phyloP scores from a whole-genome alignment of 768 basidiomycete species.

The Lactifluus subvellereus region DNA sequence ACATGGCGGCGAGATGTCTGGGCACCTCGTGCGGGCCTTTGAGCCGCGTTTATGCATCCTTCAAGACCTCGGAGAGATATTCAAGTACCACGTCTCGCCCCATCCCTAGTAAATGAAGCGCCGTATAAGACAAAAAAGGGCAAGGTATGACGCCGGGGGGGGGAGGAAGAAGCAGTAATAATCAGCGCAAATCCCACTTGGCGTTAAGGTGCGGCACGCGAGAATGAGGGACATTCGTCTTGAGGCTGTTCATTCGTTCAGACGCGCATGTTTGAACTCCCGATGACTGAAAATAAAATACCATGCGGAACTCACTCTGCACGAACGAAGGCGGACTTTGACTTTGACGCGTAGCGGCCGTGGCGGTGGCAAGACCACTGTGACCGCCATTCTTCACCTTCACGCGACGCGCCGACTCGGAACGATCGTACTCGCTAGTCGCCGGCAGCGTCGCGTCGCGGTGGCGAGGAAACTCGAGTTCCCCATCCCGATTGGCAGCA shows the following conservation, averaged over 20 bases:
- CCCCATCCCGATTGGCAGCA: neutral
- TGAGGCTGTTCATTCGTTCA: conserved; percentile 5
- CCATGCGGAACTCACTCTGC: conserved; percentile 20
- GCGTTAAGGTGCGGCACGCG: conserved; percentile 14
- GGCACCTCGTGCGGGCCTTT: conserved; percentile 12
- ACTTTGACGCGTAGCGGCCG: neutral
- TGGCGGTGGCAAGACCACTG: neutral
- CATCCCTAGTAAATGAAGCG: conserved; percentile 14
- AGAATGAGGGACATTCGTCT: conserved; percentile 15
- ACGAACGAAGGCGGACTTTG: conserved; percentile 11
- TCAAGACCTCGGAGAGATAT: conserved; percentile 10
- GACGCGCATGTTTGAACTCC: too few species aligned
- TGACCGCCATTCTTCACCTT: neutral
- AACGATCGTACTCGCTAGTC: neutral
- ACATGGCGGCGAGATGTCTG: conserved; percentile 17
- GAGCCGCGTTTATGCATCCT: conserved; percentile 9
- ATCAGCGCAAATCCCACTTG: conserved; percentile 23
- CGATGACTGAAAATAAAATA: neutral
- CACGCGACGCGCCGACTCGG: neutral
- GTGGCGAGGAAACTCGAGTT: neutral
- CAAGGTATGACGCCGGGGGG: too few species aligned
- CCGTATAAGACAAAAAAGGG: neutral
- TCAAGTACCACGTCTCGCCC: conserved; percentile 22
- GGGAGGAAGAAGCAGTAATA: too few species aligned
- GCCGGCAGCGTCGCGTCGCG: neutral